A percentile compares a stretch with the other conserved stretches of the same genome.
phyloP scores from a whole-genome alignment of 2,329 filamentous ascomycete genomes.

The Nigrospora osmanthi region DNA sequence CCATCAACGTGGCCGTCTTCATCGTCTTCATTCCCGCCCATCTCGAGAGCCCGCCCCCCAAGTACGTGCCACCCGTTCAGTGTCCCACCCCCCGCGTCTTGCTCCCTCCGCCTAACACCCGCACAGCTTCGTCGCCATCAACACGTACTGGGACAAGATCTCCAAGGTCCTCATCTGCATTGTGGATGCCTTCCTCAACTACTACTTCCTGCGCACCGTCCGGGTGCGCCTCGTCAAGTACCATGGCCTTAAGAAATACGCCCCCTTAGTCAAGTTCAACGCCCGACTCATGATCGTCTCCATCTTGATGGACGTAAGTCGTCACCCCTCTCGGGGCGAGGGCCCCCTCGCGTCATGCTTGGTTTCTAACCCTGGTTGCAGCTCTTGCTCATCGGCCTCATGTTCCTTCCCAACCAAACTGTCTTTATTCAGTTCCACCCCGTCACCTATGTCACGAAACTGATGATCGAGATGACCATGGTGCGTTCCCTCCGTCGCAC shows the following conservation, averaged over 20 bases:
- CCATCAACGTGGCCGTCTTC: conserved; percentile 45
- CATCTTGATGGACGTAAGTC: conserved; percentile 37
- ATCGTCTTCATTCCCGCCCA: conserved; percentile 45
- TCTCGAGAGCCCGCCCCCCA: no score
- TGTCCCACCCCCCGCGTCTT: no score
- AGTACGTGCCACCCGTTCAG: no score
- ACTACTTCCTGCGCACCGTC: conserved; percentile 40
- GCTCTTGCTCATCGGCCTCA: conserved; percentile 11
- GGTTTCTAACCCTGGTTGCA: background rate
- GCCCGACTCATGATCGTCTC: conserved; percentile 40
- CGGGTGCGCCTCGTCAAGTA: conserved; percentile 37
- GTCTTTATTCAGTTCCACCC: conserved; percentile 11
- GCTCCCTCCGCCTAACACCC: no score
- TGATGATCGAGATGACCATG: conserved; percentile 13
- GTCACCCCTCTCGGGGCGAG: background rate
- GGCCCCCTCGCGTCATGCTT: background rate
- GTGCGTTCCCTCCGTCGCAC: conserved; percentile 2
- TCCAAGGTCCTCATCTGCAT: conserved; percentile 44
- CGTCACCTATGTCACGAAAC: conserved; percentile 11
- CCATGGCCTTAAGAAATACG: conserved; percentile 40
- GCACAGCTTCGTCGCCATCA: conserved; percentile 30
- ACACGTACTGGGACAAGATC: conserved; percentile 42
- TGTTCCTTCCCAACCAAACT: conserved; percentile 7
- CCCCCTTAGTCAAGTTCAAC: conserved; percentile 40
- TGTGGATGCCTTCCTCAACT: conserved; percentile 42